phyloP scores from a whole-genome alignment of 2,329 filamentous ascomycete species.

The Bisporella sp. region DNA sequence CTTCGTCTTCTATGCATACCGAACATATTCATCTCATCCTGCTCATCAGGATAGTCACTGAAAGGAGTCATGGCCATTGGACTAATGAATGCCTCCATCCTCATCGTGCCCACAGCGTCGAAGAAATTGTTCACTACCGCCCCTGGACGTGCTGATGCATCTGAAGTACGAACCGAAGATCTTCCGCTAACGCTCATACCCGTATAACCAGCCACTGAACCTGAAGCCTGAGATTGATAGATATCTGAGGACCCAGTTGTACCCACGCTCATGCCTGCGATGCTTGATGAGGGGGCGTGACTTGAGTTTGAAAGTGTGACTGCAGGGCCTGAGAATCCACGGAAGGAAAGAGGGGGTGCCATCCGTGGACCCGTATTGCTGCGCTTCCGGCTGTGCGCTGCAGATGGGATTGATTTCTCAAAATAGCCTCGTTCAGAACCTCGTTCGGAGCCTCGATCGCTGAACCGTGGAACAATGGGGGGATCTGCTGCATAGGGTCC shows the following conservation, averaged over 20 bases:
- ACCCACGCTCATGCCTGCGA: constrained; percentile 47
- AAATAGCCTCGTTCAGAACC: constrained; percentile 14
- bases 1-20: constrained; percentile 21
- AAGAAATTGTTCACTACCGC: constrained; percentile 51
- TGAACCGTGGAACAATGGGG: constrained; percentile 64
- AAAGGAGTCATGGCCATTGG: constrained; percentile 38
- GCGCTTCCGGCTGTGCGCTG: constrained; percentile 70
- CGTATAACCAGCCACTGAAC: constrained; percentile 33
- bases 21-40: constrained; percentile 25
- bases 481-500: constrained; percentile 52
- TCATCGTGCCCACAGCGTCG: constrained; percentile 81
- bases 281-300: constrained; percentile 43
- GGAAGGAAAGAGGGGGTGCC: constrained; percentile 64
- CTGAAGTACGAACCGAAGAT: constrained; percentile 25
- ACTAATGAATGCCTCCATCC: constrained; percentile 95
- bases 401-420: constrained; percentile 11
- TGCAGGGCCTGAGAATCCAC: constrained; percentile 55
- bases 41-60: constrained; percentile 25
- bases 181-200: constrained; percentile 35
- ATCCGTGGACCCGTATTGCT: constrained; percentile 80
- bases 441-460: constrained; percentile 40
- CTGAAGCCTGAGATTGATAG: constrained; percentile 46
- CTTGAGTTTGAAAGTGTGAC: constrained; percentile 2
- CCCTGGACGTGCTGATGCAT: constrained; percentile 24
- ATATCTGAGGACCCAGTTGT: constrained; percentile 55